Percentiles rank a stretch among this genome's conserved stretches.
These are phyloP conservation scores for Fusarium falciforme DNA, from an alignment of 2,329 filamentous ascomycete species.

Conservation along the genomic window DNA sequence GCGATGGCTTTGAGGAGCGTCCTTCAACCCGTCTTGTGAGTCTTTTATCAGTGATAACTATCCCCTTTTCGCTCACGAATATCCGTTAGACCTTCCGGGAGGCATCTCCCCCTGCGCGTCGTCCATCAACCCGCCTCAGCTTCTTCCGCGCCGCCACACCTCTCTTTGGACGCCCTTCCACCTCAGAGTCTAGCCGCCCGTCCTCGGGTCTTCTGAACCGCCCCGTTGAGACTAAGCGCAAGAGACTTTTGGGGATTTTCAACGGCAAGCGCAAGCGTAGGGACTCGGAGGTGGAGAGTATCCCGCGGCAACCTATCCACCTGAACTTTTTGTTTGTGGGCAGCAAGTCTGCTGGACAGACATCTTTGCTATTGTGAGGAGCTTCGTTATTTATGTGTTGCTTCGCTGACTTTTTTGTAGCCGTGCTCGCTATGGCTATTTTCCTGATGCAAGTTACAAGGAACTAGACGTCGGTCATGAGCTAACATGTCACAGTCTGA, in stretches of 20 bases:
- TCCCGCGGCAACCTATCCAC: conserved; percentile 37
- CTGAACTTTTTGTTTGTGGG: conserved; percentile 54
- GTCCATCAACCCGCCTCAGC: conserved; percentile 43
- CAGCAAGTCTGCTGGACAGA: conserved; percentile 48
- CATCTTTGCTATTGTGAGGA: conserved; percentile 53
- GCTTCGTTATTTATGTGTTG: fast-evolving
- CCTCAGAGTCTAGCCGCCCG: conserved; percentile 19
- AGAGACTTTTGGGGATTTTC: conserved; percentile 40
- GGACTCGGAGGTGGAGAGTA: conserved; percentile 20
- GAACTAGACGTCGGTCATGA: neutral
- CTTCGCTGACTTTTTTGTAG: conserved; percentile 33
- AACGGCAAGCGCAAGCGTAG: conserved; percentile 43
- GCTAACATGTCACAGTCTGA: conserved; percentile 41
- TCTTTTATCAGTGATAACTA: too few relatives aligned
- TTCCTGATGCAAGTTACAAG: conserved; percentile 49
- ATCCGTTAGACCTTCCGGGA: conserved; percentile 41
- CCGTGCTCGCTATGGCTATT: conserved; percentile 52
- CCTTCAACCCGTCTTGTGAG: conserved; percentile 47
- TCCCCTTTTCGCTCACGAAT: neutral
- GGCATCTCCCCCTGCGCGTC: conserved; percentile 22
- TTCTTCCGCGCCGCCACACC: conserved; percentile 45
- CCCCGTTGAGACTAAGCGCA: conserved; percentile 21
- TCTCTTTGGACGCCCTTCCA: conserved; percentile 35
- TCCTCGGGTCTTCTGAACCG: conserved; percentile 10
- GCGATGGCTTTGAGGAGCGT: conserved; percentile 48